phyloP scores from a whole-genome alignment of 2,329 filamentous ascomycete genomes.

The Zasmidium angulare region DNA sequence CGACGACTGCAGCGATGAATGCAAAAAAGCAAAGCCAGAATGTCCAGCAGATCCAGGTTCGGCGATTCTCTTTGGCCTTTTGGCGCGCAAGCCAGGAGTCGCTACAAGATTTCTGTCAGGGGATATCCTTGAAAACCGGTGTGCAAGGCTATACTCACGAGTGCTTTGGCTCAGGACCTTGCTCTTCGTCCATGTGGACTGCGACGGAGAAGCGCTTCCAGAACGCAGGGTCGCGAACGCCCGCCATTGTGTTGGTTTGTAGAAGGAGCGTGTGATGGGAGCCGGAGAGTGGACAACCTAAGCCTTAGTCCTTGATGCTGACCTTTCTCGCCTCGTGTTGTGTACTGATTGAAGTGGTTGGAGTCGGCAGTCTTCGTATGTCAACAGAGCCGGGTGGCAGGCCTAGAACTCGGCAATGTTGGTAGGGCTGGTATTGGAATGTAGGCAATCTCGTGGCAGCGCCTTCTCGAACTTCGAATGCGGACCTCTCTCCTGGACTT shows the following conservation, averaged over 20 bases:
- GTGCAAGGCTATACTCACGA: slow-evolving; percentile 35
- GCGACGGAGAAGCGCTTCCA: slow-evolving; percentile 61
- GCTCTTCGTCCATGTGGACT: slow-evolving; percentile 56
- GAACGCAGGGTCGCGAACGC: slow-evolving; percentile 57
- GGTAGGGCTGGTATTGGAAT: background rate
- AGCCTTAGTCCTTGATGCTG: background rate
- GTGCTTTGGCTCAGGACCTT: slow-evolving; percentile 33
- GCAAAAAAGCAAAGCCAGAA: slow-evolving; percentile 50
- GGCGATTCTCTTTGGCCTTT: slow-evolving; percentile 47
- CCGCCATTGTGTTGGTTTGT: slow-evolving; percentile 41
- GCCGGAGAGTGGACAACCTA: background rate
- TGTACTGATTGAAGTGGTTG: background rate
- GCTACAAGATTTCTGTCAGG: slow-evolving; percentile 35
- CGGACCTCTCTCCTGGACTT: slow-evolving; percentile 1
- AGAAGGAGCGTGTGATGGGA: background rate
- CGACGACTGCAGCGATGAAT: slow-evolving; percentile 46
- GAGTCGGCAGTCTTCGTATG: background rate
- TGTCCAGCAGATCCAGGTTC: slow-evolving; percentile 49
- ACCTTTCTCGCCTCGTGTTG: background rate
- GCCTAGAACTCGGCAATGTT: background rate
- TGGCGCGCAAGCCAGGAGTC: slow-evolving; percentile 56
- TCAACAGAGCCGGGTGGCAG: background rate
- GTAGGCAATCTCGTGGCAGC: background rate
- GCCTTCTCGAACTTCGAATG: background rate
- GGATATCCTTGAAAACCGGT: slow-evolving; percentile 1